Evolutionary conservation across 2,329 filamentous ascomycete genomes (phyloP), one percentile per base, ranked within the genome.

Genomic region (Clonostachys solani): DNA sequence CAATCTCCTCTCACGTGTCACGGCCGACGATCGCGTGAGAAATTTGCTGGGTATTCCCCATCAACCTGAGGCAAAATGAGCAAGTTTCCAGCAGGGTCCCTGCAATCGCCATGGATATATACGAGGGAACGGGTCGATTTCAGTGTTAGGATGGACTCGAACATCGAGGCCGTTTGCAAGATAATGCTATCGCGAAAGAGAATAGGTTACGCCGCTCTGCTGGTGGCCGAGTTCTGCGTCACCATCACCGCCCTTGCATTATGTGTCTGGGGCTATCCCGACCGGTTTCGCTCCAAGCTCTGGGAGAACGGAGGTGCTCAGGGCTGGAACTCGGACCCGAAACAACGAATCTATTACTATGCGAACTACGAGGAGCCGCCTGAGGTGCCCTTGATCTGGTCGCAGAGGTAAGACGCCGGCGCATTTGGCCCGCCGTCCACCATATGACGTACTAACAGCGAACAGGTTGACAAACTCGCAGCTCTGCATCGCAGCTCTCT

Each of bases 291-390:
- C 33, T 52, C 54, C 12, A 50, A 49, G 33, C 51, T 61, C 6
- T 61, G 59, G 58, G 54, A 56, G 17, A 57, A 62, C 19, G 59
- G 59, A 13, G 57, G 58, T 19, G 56, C 52, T 16, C 46, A 57
- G 16, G 56, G 58, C 12, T 64, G 56, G 55, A 63, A 56, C 50
- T 64, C 59, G 40, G 59, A 60, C 35, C 61, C 60, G 5, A 57
- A 57, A 5, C 34, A 53, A 33, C 49, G 59, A 38, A 60, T 60
- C 23, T 29, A 29, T 9, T 29, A 29, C 23, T 29, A 29, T 29
- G 23, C 23, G 2, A 29, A 29, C 23, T 29, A 29, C 23, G 23
- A 29, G 23, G 23, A 29, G 23, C 23, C 23, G 23, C 23, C 23
- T 6, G 52, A 56, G 40, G 51, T 63, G 3, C 58, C 60, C 4